Conservation (phyloP, 1,284 basidiomycete species). For the Sphagnurus paluster region DNA sequence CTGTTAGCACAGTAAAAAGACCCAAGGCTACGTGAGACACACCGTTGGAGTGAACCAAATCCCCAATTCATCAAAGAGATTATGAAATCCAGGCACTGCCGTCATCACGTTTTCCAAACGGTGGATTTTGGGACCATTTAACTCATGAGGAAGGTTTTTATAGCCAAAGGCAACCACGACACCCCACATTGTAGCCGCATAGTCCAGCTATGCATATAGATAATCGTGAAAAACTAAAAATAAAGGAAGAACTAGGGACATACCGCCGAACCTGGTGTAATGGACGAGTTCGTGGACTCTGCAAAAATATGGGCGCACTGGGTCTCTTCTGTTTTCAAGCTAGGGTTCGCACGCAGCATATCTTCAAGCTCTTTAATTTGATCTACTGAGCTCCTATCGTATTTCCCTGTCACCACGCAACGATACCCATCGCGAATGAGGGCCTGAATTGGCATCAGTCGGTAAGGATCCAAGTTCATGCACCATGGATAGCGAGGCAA, state of each 20-base stretch:
- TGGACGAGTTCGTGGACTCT: conserved; percentile 17
- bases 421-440: conserved; percentile 23
- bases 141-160: conserved; percentile 14
- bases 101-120: conserved; percentile 25
- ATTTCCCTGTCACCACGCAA: conserved; percentile 22
- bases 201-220: conserved; percentile 6
- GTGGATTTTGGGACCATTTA: conserved; percentile 25
- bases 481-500: neutral
- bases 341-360: neutral
- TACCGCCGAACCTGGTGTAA: conserved; percentile 13
- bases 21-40: conserved; percentile 8
- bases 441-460: conserved; percentile 15
- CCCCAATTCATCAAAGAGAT: conserved; percentile 6
- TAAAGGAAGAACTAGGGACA: conserved; percentile 1
- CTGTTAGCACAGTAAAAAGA: neutral
- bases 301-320: conserved; percentile 24
- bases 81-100: conserved; percentile 3
- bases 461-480: conserved; percentile 9
- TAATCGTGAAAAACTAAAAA: conserved; percentile 4
- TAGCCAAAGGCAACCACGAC: conserved; percentile 23
- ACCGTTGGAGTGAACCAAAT: conserved; percentile 20
- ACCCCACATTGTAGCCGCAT: conserved; percentile 20
- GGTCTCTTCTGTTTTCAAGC: conserved; percentile 4
- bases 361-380: conserved; percentile 15
- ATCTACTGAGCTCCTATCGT: conserved; percentile 14